These are phyloP conservation scores for Pinguiococcus pyrenoidosus DNA, from an alignment of 108 stramenopile species.

Conservation along the genomic window DNA sequence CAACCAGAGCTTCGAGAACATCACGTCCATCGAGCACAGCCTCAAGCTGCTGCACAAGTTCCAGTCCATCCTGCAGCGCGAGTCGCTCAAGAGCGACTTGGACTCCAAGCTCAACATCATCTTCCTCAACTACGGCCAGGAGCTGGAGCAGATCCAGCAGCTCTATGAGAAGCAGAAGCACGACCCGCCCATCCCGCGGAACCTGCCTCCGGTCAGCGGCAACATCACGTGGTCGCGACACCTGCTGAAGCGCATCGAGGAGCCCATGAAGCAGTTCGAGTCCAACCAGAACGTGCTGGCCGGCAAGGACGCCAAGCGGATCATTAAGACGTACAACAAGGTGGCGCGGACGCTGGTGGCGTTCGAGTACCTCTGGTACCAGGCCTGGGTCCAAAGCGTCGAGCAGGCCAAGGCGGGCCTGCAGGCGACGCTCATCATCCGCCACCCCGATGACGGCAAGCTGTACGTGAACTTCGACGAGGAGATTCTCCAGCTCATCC, in stretches of 20 bases:
- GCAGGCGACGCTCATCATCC: slow-evolving; percentile 76
- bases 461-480: slow-evolving; percentile 80
- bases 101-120: slow-evolving; percentile 73
- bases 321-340: slow-evolving; percentile 83
- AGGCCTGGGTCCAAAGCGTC: slow-evolving; percentile 73
- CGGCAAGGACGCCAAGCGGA: slow-evolving; percentile 64
- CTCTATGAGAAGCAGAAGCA: slow-evolving; percentile 77
- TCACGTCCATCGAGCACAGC: slow-evolving; percentile 64
- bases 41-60: slow-evolving; percentile 64
- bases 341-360: slow-evolving; percentile 69
- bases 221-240: slow-evolving; percentile 75
- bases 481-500: slow-evolving; percentile 73
- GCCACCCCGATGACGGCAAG: slow-evolving; percentile 69
- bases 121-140: slow-evolving; percentile 67
- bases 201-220: slow-evolving; percentile 71
- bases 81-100: slow-evolving; percentile 61
- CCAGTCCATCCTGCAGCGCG: slow-evolving; percentile 66
- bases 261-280: slow-evolving; percentile 78
- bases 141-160: slow-evolving; percentile 76
- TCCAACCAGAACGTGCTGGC: slow-evolving; percentile 61
- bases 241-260: slow-evolving; percentile 73
- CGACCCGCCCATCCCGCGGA: slow-evolving; percentile 69
- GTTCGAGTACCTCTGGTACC: slow-evolving; percentile 80
- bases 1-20: slow-evolving; percentile 70
- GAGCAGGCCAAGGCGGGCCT: slow-evolving; percentile 76